A percentile compares a stretch with the other conserved stretches of the same genome.
phyloP scores from a whole-genome alignment of 176 grass and related monocot genomes.

The Juncus effusus region DNA sequence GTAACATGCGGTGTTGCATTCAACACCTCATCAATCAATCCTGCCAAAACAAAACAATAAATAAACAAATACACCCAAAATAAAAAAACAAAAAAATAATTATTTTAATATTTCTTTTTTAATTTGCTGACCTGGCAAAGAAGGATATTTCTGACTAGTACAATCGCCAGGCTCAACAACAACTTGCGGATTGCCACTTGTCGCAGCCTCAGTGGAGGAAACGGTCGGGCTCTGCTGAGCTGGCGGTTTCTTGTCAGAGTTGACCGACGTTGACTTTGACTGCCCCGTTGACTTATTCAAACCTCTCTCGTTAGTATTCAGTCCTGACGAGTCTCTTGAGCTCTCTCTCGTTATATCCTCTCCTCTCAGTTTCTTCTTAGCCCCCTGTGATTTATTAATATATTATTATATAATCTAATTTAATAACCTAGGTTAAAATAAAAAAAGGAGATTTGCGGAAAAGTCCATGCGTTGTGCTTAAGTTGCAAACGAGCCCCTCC shows the following conservation, averaged over 20 bases:
- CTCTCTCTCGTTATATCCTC: conserved; percentile 61
- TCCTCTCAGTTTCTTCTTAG: conserved; percentile 82
- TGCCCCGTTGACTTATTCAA: conserved; percentile 26
- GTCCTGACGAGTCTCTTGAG: conserved; percentile 26
- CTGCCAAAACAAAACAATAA: conserved; percentile 35
- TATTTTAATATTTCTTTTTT: neutral
- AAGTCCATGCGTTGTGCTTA: too few species aligned
- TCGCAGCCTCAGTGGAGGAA: conserved; percentile 41
- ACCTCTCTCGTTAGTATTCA: conserved; percentile 21
- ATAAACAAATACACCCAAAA: conserved; percentile 1
- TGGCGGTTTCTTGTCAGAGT: conserved; percentile 47
- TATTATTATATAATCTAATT: neutral
- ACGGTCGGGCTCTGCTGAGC: conserved; percentile 44
- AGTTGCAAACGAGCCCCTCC: too few species aligned
- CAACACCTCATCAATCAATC: conserved; percentile 77
- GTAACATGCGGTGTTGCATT: conserved; percentile 58
- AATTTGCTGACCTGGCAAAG: conserved; percentile 62
- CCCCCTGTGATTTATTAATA: conserved; percentile 38
- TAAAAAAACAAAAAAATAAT: conserved; percentile 12
- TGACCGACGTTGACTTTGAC: conserved; percentile 42
- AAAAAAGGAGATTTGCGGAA: too few species aligned
- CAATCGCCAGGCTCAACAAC: neutral
- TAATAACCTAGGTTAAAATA: too few species aligned
- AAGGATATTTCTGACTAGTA: conserved; percentile 18
- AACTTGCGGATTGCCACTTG: conserved; percentile 25